Percentiles rank a stretch among this genome's conserved stretches.
Evolutionary conservation across 441 rosid genomes (phyloP).

Genomic region (Gossypium trilobum): DNA sequence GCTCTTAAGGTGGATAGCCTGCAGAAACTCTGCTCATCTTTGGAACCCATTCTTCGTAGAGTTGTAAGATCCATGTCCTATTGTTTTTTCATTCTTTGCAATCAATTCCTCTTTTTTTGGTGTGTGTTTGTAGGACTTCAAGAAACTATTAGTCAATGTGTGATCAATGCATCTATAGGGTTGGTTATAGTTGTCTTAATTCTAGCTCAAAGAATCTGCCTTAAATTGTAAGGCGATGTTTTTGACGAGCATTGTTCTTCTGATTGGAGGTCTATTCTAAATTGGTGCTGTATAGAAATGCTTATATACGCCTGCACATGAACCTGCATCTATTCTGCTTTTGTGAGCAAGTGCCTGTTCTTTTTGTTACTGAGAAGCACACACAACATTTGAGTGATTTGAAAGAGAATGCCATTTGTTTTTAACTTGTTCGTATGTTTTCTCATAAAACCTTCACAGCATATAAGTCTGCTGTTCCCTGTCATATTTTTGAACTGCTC

Average conservation of each 20-base stretch:
- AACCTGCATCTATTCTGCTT: not conserved
- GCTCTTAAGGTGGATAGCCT: slow-evolving; percentile 76
- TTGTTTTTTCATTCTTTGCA: slow-evolving; percentile 2
- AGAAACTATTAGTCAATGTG: not conserved
- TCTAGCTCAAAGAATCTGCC: not conserved
- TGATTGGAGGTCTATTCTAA: not conserved
- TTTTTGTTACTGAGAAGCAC: not conserved
- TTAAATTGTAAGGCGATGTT: not conserved
- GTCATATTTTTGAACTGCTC: not conserved
- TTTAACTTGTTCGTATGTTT: not conserved
- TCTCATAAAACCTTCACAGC: not conserved
- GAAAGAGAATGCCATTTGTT: not conserved
- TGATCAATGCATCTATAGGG: not conserved
- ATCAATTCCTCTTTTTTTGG: not conserved
- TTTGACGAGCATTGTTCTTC: not conserved
- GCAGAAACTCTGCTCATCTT: slow-evolving; percentile 72
- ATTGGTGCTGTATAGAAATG: not conserved
- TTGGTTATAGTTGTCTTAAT: not conserved
- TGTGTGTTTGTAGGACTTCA: not conserved
- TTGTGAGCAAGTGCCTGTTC: not conserved
- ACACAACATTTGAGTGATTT: not conserved
- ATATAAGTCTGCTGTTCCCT: not conserved
- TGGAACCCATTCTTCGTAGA: slow-evolving; percentile 80
- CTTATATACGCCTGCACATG: not conserved
- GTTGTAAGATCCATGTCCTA: slow-evolving; percentile 40